These are phyloP conservation scores for Alternaria gansuensis DNA, from an alignment of 2,329 filamentous ascomycete genomes.

Conservation along the genomic window DNA sequence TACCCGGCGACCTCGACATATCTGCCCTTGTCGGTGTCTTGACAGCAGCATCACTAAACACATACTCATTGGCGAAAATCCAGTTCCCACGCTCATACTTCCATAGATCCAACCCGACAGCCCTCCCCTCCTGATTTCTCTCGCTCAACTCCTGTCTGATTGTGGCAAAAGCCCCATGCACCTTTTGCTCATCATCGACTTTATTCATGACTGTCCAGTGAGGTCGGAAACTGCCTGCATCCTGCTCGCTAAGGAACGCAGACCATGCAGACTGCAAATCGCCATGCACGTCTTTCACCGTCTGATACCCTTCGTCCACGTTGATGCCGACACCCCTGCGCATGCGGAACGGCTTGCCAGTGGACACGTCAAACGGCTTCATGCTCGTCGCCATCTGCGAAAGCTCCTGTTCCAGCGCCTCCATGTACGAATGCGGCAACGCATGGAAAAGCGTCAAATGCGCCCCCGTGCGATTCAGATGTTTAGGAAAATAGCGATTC, in stretches of 20 bases:
- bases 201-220: constrained; percentile 62
- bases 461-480: constrained; percentile 55
- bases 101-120: constrained; percentile 55
- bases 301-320: constrained; percentile 44
- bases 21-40: constrained; percentile 8
- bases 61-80: constrained; percentile 51
- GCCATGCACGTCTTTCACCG: constrained; percentile 49
- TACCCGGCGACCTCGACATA: not conserved
- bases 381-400: constrained; percentile 41
- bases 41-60: constrained; percentile 36
- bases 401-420: constrained; percentile 48
- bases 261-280: constrained; percentile 51
- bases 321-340: constrained; percentile 55
- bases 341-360: constrained; percentile 53
- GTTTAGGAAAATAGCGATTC: constrained; percentile 54
- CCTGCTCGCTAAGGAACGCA: constrained; percentile 55
- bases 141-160: constrained; percentile 44
- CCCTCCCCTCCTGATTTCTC: constrained; percentile 47
- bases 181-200: constrained; percentile 53
- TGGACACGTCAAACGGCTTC: constrained; percentile 50
- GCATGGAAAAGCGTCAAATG: constrained; percentile 60
- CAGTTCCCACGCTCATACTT: constrained; percentile 55
- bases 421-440: constrained; percentile 53
- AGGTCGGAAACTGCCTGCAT: constrained; percentile 51
- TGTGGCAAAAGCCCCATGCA: constrained; percentile 50